Evolutionary conservation across 345 rosid species (phyloP), one percentile per base, ranked within the genome.

Genomic region (Dovyalis caffra): DNA sequence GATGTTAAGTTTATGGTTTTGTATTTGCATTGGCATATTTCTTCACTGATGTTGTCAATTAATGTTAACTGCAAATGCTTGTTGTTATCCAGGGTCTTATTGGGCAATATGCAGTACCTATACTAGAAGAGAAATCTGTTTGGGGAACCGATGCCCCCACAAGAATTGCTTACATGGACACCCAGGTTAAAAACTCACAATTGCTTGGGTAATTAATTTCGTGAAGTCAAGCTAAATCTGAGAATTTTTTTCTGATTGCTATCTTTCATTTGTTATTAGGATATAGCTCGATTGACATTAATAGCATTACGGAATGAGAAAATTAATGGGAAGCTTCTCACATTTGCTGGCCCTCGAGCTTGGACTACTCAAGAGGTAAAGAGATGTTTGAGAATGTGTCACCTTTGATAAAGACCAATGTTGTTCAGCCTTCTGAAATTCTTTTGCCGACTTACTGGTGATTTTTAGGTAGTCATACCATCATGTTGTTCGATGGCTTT

Each of bases 121-220:
- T 95, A 77, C 83, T 90, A 26, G 99, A 93, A 85, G 99, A 95
- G 32, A 90, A 95, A 77, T 91, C 99, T 21, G 98, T 95, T 64
- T 95, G 99, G 98, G 99, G 99, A 79, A 95, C 99, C 0, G 98
- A 95, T 85, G 99, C 99, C 51, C 98, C 93, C 20, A 93, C 98
- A 2, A 88, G 97, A 85, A 90, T 92, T 57, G 98, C 99, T 60
- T 95, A 95, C 80, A 93, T 95, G 99, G 99, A 95, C 78, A 95
- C 99, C 21, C 99, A 92, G 90, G 98, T 93, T 57, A 73, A 34
- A 72, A 43, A 47, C 68, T 69, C 71, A 60, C 75, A 53, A 67
- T 31, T 35, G 5, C 45, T 67, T 63, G 4, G 16, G 47, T 6
- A 35, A 57, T 63, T 61, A 32, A 69, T 66, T 68, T 34, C n/a